Percentiles rank a stretch among this genome's conserved stretches.
These are phyloP conservation scores for Arabidopsis thaliana DNA, from an alignment of 345 rosid genomes.

Conservation along the genomic window DNA sequence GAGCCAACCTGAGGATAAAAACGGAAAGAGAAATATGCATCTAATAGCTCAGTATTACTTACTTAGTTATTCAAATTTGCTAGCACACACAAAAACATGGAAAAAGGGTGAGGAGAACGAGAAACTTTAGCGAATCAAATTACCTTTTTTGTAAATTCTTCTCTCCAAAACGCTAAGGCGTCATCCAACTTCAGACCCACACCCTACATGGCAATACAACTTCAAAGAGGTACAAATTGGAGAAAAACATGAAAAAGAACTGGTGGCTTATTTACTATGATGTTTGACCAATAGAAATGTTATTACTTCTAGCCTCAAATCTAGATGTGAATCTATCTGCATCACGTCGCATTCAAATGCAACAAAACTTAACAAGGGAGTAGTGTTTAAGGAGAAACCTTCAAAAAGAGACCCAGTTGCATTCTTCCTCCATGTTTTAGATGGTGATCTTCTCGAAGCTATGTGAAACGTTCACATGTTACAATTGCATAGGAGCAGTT, in stretches of 20 bases:
- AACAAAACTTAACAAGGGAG: constrained; percentile 22
- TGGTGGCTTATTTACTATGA: background rate
- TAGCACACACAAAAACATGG: constrained; percentile 8
- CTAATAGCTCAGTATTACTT: background rate
- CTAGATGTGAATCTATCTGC: constrained; percentile 10
- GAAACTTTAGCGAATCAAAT: constrained; percentile 26
- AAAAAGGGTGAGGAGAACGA: background rate
- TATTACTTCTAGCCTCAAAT: constrained; percentile 28
- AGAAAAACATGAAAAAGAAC: background rate
- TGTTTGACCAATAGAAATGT: background rate
- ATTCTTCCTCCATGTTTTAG: constrained; percentile 97
- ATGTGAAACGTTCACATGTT: constrained; percentile 36
- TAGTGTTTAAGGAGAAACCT: constrained; percentile 56
- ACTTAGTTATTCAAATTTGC: constrained; percentile 10
- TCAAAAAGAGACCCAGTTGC: constrained; percentile 92
- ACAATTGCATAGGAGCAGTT: constrained; percentile 11
- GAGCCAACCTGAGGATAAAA: constrained; percentile 66
- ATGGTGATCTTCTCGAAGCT: constrained; percentile 96
- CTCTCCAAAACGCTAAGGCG: constrained; percentile 95
- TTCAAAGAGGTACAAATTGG: background rate
- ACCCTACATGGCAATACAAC: constrained; percentile 53
- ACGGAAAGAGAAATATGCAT: background rate
- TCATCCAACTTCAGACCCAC: constrained; percentile 93
- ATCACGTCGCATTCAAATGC: constrained; percentile 14
- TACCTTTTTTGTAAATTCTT: constrained; percentile 87